Evolutionary conservation across 345 rosid genomes (phyloP).

Genomic region (Aquilaria yunnanensis): DNA sequence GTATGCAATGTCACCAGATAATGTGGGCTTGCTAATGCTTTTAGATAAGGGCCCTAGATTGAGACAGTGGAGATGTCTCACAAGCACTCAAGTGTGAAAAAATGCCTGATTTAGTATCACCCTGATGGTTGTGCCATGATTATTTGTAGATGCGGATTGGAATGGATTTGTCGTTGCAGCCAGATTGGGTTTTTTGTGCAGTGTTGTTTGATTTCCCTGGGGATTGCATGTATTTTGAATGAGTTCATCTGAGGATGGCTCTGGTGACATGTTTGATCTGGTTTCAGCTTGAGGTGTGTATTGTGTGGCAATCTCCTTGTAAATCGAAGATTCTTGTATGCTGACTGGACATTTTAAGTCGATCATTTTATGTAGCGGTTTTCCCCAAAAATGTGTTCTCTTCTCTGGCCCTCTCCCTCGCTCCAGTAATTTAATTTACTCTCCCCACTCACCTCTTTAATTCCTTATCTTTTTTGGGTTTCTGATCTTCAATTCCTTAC

Average conservation of each 20-base stretch:
- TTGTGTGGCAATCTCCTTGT: slow-evolving; percentile 21
- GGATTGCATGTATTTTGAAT: slow-evolving; percentile 18
- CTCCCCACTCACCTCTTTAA: too few relatives aligned
- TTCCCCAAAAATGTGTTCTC: not conserved
- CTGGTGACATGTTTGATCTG: slow-evolving; percentile 24
- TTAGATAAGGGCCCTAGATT: slow-evolving; percentile 63
- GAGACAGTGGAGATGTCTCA: slow-evolving; percentile 73
- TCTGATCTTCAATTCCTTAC: too few relatives aligned
- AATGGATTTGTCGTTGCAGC: slow-evolving; percentile 9
- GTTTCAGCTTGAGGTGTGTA: slow-evolving; percentile 19
- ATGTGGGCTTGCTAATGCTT: slow-evolving; percentile 75
- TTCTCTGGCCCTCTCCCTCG: not conserved
- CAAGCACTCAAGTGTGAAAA: slow-evolving; percentile 64
- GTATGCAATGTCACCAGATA: slow-evolving; percentile 58
- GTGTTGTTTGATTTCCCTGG: slow-evolving; percentile 23
- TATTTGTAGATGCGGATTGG: slow-evolving; percentile 20
- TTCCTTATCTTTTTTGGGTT: too few relatives aligned
- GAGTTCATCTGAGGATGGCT: slow-evolving; percentile 18
- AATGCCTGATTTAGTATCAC: slow-evolving; percentile 8
- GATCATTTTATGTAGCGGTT: not conserved
- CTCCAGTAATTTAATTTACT: too few relatives aligned
- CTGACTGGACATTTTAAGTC: not conserved
- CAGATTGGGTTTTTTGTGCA: slow-evolving; percentile 26
- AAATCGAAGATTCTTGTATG: slow-evolving; percentile 34
- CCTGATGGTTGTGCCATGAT: slow-evolving; percentile 13